phyloP scores from a whole-genome alignment of 768 basidiomycete species.

The Xerocomus potaroensis region DNA sequence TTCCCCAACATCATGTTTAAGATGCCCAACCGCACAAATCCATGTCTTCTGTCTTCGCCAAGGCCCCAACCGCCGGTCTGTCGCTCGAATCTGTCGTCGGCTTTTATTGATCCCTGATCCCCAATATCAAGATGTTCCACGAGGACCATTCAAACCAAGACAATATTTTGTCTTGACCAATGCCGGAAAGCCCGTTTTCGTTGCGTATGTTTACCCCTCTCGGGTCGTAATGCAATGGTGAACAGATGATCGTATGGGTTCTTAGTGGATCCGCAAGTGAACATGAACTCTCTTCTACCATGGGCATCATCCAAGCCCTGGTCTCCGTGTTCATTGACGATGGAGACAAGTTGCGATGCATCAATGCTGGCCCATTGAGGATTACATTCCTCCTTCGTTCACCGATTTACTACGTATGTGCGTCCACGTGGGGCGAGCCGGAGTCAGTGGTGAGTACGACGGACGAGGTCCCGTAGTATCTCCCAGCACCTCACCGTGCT shows the following conservation, averaged over 20 bases:
- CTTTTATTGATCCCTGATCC: conserved; percentile 4
- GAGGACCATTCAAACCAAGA: conserved; percentile 44
- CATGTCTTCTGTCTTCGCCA: conserved; percentile 28
- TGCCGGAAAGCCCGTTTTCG: conserved; percentile 97
- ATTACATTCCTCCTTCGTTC: conserved; percentile 85
- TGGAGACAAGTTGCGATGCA: conserved; percentile 78
- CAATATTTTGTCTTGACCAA: conserved; percentile 92
- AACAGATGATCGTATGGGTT: not conserved
- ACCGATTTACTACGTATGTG: conserved; percentile 90
- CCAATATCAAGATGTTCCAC: conserved; percentile 7
- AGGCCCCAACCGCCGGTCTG: conserved; percentile 30
- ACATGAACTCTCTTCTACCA: conserved; percentile 67
- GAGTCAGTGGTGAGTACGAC: conserved; percentile 79
- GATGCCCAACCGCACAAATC: conserved; percentile 15
- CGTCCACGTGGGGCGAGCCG: conserved; percentile 92
- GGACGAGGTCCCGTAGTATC: not conserved
- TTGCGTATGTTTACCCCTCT: conserved; percentile 52
- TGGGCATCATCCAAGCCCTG: conserved; percentile 93
- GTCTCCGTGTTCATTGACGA: conserved; percentile 95
- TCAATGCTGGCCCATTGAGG: conserved; percentile 75
- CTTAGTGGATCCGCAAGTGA: conserved; percentile 49
- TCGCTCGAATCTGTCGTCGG: conserved; percentile 4
- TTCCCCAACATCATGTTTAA: conserved; percentile 4
- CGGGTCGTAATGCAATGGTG: not conserved
- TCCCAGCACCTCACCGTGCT: conserved; percentile 30